A percentile compares a stretch with the other conserved stretches of the same genome.
Evolutionary conservation across 2,329 filamentous ascomycete species (phyloP).

Genomic region (Phyllosticta citrichinensis): DNA sequence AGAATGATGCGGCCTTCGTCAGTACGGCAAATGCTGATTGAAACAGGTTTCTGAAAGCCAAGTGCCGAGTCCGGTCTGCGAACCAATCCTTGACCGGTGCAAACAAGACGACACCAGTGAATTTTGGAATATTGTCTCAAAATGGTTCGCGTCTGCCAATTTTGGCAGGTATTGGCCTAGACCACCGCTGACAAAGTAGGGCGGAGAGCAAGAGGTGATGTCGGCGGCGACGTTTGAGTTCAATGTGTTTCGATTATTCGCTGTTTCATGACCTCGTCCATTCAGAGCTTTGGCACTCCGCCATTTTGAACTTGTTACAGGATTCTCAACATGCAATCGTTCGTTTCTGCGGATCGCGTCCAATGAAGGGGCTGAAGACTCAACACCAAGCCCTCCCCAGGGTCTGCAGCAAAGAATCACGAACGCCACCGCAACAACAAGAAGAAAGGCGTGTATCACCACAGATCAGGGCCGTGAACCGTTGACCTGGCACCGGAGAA

Average conservation of each 20-base stretch:
- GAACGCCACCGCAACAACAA: not conserved
- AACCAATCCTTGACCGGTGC: not conserved
- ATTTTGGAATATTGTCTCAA: not conserved
- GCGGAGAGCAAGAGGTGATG: not conserved
- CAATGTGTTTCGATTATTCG: not conserved
- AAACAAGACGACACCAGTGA: not conserved
- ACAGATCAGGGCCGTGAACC: not conserved
- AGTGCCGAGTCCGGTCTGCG: not conserved
- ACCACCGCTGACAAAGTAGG: not conserved
- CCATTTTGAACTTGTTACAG: not conserved
- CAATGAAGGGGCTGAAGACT: not conserved
- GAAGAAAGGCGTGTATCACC: not conserved
- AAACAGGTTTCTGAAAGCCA: not conserved
- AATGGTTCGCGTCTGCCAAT: not conserved
- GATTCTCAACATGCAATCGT: not conserved
- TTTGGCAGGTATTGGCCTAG: not conserved
- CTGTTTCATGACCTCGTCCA: not conserved
- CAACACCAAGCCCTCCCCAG: not conserved
- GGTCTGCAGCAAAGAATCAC: not conserved
- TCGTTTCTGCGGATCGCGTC: not conserved
- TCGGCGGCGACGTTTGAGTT: not conserved
- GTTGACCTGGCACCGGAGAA: not conserved
- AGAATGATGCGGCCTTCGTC: not conserved
- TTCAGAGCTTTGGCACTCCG: not conserved
- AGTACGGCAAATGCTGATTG: not conserved